Base-by-base conservation (phyloP, 2,329 filamentous ascomycete genomes). In the Bipolaris cookei region DNA sequence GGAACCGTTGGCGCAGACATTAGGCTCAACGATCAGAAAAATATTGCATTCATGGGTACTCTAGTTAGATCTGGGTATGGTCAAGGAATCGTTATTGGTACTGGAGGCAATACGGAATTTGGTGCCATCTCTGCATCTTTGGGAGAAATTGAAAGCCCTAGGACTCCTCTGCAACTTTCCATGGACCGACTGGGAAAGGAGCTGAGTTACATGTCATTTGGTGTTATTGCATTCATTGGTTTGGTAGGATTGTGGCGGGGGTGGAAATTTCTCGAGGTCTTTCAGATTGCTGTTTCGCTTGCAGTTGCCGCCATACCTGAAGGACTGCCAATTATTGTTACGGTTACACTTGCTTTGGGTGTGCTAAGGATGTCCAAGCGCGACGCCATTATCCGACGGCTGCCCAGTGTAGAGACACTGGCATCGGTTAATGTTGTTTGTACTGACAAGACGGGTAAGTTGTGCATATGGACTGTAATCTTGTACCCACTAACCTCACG, bases 391-490 rank as follows among this genome's bases (percentile, higher is more conserved):
- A 94, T 99, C 58, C 90, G 95, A 65, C 89, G 91, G 72, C 89
- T 99, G 78, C 96, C 96, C 20, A 98, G 95, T 76, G 96, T 99
- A 7, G 95, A 99, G 76, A 99, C 95, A 0, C 80, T 99, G 4
- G 96, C 96, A 7, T 97, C 93, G n/a, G 95, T 99, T 57, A 99
- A 98, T 70, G 93, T 99, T n/a, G 92, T 99, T 6, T 99, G 96
- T 80, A 97, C 92, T 66, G 95, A 99, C 81, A 99, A 99, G 80
- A 99, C 95, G 41, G 92, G 87, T 87, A 78, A 54, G 65, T 59
- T 20, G 5, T 18, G 10, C 20, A 13, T 18, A 10, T n/a, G 3
- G 5, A 18, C 21, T 14, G n/a, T 4, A 11, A 42, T 11, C 3
- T 2, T 20, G 3, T 21, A 44, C 23, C 16, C 38, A 25, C 55